phyloP scores from a whole-genome alignment of 1,284 basidiomycete genomes.

The Moesziomyces sp. region DNA sequence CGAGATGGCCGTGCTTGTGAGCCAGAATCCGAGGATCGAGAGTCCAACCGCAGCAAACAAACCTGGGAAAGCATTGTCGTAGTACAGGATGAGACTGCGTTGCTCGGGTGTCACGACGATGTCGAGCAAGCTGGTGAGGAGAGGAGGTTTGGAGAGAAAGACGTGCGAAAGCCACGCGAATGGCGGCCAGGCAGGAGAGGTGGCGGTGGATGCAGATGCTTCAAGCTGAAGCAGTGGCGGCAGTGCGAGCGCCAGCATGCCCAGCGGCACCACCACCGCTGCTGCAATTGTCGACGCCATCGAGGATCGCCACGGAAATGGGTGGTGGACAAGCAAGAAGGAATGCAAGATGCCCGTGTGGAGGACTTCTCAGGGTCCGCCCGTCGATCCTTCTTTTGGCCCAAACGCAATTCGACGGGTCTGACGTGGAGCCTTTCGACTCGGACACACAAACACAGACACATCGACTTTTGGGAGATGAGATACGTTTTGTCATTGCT shows the following conservation, averaged over 20 bases:
- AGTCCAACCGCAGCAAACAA: slow-evolving; percentile 45
- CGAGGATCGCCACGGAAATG: not conserved
- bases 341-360: no score
- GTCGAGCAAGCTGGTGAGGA: slow-evolving; percentile 13
- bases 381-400: no score
- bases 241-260: slow-evolving; percentile 13
- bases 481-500: no score
- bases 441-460: no score
- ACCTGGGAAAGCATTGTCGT: slow-evolving; percentile 48
- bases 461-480: no score
- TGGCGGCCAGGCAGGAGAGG: slow-evolving; percentile 21
- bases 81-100: slow-evolving; percentile 16
- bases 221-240: slow-evolving; percentile 32
- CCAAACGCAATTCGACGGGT: no score
- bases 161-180: slow-evolving; percentile 16
- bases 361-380: no score
- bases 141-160: slow-evolving; percentile 16
- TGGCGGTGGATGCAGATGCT: slow-evolving; percentile 6
- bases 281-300: slow-evolving; percentile 22
- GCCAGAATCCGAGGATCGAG: slow-evolving; percentile 41
- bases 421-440: no score
- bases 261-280: slow-evolving; percentile 25
- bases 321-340: no score
- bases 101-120: not conserved
- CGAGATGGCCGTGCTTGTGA: slow-evolving; percentile 37